Conservation (phyloP, 148 eudicot species). For the Amaranthus hypochondriacus region DNA sequence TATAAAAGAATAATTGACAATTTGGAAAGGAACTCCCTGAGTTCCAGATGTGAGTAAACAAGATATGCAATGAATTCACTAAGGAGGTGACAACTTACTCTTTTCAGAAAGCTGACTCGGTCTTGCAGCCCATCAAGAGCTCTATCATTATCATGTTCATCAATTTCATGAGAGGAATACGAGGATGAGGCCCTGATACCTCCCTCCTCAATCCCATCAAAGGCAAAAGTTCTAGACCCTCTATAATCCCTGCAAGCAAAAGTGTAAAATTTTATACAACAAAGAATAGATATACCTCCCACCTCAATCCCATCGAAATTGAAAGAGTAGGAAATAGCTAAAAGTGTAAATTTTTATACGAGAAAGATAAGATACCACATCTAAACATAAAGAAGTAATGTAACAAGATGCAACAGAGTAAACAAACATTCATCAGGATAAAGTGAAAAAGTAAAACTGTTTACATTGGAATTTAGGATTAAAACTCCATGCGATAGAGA, state of each 20-base stretch:
- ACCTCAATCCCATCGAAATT: not conserved
- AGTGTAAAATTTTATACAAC: no score
- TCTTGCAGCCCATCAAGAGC: slow-evolving; percentile 88
- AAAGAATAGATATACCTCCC: no score
- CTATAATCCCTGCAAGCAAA: slow-evolving; percentile 53
- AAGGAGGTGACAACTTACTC: slow-evolving; percentile 43
- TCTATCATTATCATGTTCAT: slow-evolving; percentile 81
- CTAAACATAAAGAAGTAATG: no score
- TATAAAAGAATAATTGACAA: not conserved
- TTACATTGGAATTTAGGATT: not conserved
- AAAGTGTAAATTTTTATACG: not conserved
- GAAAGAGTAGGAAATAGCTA: not conserved
- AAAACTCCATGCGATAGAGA: not conserved
- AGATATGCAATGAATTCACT: not conserved
- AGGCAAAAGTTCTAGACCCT: slow-evolving; percentile 52
- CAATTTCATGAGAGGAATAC: slow-evolving; percentile 78
- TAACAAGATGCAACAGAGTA: not conserved
- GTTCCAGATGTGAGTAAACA: not conserved
- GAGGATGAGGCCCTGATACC: slow-evolving; percentile 85
- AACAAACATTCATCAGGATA: not conserved
- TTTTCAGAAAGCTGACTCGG: slow-evolving; percentile 78
- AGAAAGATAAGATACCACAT: no score
- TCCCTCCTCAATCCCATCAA: slow-evolving; percentile 95
- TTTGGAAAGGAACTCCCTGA: not conserved
- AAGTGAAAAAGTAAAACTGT: not conserved